phyloP scores from a whole-genome alignment of 2,329 filamentous ascomycete genomes.

The Diaporthe citriasiana region DNA sequence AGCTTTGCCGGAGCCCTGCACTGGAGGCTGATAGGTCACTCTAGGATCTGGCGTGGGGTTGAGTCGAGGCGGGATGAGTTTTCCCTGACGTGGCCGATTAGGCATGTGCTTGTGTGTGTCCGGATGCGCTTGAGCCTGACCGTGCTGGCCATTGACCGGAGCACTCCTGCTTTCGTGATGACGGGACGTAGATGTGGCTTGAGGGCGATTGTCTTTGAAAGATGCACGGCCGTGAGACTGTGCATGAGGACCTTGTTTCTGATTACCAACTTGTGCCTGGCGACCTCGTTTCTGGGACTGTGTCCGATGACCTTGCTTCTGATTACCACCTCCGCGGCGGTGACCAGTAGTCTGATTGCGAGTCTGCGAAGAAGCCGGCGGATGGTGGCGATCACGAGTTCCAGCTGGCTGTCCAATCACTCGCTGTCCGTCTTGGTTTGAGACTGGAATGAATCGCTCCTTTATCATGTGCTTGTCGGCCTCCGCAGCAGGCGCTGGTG shows the following conservation, averaged over 20 bases:
- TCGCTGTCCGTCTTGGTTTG: constrained; percentile 16
- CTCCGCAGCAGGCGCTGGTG: not conserved
- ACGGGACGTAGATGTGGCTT: too few relatives aligned
- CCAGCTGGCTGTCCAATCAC: not conserved
- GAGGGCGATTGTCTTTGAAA: not conserved
- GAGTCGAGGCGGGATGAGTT: too few relatives aligned
- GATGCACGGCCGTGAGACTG: not conserved
- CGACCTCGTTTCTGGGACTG: too few relatives aligned
- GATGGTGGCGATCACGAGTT: not conserved
- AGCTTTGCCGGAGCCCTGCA: not conserved
- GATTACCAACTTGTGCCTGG: too few relatives aligned
- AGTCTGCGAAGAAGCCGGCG: not conserved
- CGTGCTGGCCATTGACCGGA: not conserved
- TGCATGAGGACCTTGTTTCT: too few relatives aligned
- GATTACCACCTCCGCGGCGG: not conserved
- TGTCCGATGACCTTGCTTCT: too few relatives aligned
- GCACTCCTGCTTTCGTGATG: not conserved
- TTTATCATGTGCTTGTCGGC: not conserved
- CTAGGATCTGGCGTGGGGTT: too few relatives aligned
- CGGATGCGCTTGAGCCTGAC: not conserved
- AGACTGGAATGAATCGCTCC: constrained; percentile 24
- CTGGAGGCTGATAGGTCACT: accelerated
- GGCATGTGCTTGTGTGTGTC: not conserved
- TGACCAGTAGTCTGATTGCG: not conserved
- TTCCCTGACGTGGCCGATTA: not conserved